Base-by-base conservation (phyloP, 371 early-diverging fungal species). In the Rhizopus arrhizus region DNA sequence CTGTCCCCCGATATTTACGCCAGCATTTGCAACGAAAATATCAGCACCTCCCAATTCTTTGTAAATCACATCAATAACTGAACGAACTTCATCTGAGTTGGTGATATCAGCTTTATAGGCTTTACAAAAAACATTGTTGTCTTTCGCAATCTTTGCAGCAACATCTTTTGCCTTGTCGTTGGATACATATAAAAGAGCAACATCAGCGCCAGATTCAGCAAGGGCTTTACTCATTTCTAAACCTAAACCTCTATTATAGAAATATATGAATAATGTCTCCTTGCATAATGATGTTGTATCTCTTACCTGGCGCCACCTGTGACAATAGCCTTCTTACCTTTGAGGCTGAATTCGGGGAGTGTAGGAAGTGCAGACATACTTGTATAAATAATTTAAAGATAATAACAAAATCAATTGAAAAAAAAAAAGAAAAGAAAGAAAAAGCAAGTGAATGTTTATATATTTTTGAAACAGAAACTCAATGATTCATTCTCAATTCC, bases 1-100 rank as follows among this genome's bases (percentile, higher is more conserved):
- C 5, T 64, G 29, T 35, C 77, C 77, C 34, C 65, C 64, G 29
- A 50, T 62, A 28, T 70, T 70, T 42, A 77, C 60, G 57, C 80
- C 80, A 43, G 80, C 80, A 42, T 80, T 80, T 49, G 77, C 80
- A 29, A 80, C 75, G 53, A 80, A 73, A 40, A 80, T 61, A 58
- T 80, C 77, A 43, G 77, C 70, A 9, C 63, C 48, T 29, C 77
- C 75, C 62, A 69, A 75, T 22, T 80, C 80, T 22, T 66, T 61
- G 46, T 69, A 58, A 40, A 80, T 77, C 32, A 66, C 58, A 36
- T 75, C 75, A 48, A 80, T 66, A 5, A 66, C 68, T 0, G 47
- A 40, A 43, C 66, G 55, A 15, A 74, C 69, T 33, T 60, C 68
- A 13, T 64, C 65, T 15, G 68, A 59, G 15, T 76, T 64, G 28